Percentiles rank a stretch among this genome's conserved stretches.
Evolutionary conservation across 495 filamentous ascomycete species (phyloP).

Genomic region (Neurospora tetraspora): DNA sequence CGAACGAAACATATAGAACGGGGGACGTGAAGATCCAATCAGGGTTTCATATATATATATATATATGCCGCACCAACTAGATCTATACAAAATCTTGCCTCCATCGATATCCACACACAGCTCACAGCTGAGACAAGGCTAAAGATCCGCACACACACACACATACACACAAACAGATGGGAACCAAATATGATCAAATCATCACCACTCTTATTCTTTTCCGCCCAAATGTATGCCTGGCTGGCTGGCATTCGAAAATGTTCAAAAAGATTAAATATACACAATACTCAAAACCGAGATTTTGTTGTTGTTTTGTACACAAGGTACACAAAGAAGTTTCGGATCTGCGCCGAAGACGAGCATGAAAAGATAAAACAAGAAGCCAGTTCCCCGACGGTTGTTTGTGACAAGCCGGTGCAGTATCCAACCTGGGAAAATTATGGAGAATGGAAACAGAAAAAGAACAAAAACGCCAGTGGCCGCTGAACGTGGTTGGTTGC

Average conservation of each 20-base stretch:
- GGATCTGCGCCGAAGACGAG: not conserved
- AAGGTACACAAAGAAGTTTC: conserved; percentile 1
- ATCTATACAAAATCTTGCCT: not conserved
- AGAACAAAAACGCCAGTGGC: not conserved
- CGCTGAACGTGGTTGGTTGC: not conserved
- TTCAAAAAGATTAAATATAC: conserved; percentile 16
- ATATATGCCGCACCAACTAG: not conserved
- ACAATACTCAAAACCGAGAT: conserved; percentile 8
- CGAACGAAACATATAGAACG: not conserved
- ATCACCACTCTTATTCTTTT: not conserved
- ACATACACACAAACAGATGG: not conserved
- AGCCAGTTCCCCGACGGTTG: not conserved
- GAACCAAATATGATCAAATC: not conserved
- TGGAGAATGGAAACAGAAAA: not conserved
- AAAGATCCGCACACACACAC: not conserved
- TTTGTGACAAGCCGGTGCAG: not conserved
- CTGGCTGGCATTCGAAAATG: conserved; percentile 4
- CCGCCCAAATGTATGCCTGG: not conserved
- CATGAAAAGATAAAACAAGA: not conserved
- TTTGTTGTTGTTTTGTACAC: not conserved
- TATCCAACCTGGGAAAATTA: not conserved
- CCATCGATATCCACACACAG: not conserved
- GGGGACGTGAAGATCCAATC: not conserved
- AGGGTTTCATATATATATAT: not conserved
- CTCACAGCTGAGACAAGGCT: not conserved